Percentiles rank a stretch among this genome's conserved stretches.
Evolutionary conservation across 805 yeast genomes (phyloP).

Genomic region (Wickerhamiella azyma): DNA sequence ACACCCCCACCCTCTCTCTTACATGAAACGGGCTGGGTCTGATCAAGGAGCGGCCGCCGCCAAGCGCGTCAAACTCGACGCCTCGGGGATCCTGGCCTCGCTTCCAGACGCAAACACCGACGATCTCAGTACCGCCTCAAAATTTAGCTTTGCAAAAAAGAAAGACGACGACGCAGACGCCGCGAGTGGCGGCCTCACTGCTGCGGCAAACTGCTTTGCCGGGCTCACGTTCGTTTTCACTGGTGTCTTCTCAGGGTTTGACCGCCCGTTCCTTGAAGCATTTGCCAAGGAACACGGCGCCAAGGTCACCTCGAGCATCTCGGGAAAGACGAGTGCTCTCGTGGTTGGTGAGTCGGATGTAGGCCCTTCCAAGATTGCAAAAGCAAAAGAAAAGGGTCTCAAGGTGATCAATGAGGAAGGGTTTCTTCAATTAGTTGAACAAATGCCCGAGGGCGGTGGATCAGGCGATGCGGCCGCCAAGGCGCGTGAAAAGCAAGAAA

Average conservation of each 20-base stretch:
- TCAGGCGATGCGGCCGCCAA: constrained; percentile 62
- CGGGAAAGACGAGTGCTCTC: constrained; percentile 79
- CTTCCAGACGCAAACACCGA: constrained; percentile 67
- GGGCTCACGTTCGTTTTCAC: constrained; percentile 92
- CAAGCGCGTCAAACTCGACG: neutral
- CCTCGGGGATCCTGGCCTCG: constrained; percentile 32
- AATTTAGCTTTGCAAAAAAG: constrained; percentile 34
- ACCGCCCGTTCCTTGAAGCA: constrained; percentile 60
- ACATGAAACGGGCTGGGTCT: neutral
- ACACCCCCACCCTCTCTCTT: neutral
- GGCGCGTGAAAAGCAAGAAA: constrained; percentile 54
- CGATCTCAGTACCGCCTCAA: constrained; percentile 32
- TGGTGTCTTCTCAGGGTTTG: constrained; percentile 69
- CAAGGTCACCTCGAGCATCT: constrained; percentile 65
- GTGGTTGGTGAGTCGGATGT: constrained; percentile 84
- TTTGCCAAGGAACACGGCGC: constrained; percentile 84
- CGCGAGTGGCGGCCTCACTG: neutral
- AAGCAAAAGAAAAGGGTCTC: constrained; percentile 55
- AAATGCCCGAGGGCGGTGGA: constrained; percentile 91
- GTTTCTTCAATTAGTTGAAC: constrained; percentile 52
- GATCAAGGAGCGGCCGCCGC: neutral
- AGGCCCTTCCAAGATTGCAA: constrained; percentile 85
- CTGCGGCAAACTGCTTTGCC: constrained; percentile 56
- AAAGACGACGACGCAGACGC: neutral
- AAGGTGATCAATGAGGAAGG: constrained; percentile 85